Evolutionary conservation across 306 rosid species (phyloP), one percentile per base, ranked within the genome.

Genomic region (Potentilla sterilis): DNA sequence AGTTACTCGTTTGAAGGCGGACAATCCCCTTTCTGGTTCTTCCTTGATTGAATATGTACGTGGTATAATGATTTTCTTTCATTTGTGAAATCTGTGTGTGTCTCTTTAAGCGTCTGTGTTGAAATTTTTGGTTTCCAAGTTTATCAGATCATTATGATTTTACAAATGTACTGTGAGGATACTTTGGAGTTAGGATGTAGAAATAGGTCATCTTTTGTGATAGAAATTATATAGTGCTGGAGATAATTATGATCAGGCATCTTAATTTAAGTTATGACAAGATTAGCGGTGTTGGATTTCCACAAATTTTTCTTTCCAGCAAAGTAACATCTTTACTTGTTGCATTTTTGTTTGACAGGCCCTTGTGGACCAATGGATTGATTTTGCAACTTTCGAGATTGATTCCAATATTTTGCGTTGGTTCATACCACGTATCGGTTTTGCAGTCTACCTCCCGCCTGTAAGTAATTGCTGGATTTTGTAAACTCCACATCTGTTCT

Each of bases 331-430:
- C 67, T 22, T 72, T 72, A 15, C 64, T 46, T 3, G 32, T 22
- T 18, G 11, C 41, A 10, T 28, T 66, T 72, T 4, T 35, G 37
- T n/a, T 74, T 22, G 74, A 69, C 90, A 92, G 97, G 93, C 86
- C 64, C 92, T 51, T 32, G 77, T 89, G 41, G 97, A 92, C 41
- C 96, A 92, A 74, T 92, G 97, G 96, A 89, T 92, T 78, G 97
- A 92, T 81, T 89, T 92, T 78, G 47, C 96, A 16, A 41, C 97
- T 1, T 1, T 83, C 75, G 97, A 92, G 85, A 85, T 92, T 49
- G 97, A 88, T 79, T 54, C 84, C 74, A 68, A 88, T 72, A 2
- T 85, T 15, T 0, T 61, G 68, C 28, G 41, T 16, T 84, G 91
- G 96, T 70, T 28, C 24, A 47, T 59, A 21, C 91, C 86, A 35